Evolutionary conservation across 1,139 yeast species (phyloP).

Genomic region (Yamadazyma sp.): DNA sequence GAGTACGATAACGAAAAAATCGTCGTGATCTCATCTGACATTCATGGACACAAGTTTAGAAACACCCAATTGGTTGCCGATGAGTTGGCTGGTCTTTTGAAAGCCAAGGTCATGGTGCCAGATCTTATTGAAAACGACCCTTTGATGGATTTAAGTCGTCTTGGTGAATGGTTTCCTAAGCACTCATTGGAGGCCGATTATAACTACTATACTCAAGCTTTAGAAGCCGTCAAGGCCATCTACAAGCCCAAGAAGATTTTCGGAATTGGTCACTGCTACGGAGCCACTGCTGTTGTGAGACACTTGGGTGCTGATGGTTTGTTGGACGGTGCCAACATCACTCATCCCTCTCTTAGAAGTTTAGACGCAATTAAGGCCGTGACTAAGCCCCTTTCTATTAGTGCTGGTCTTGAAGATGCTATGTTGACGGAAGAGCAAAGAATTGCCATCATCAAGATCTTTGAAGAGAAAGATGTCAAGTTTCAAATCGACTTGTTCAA

Average conservation of each 20-base stretch:
- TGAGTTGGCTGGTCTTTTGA: constrained; percentile 51
- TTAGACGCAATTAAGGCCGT: constrained; percentile 61
- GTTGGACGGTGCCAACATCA: constrained; percentile 62
- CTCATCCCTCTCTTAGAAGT: constrained; percentile 73
- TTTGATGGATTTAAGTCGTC: constrained; percentile 24
- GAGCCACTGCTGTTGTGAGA: constrained; percentile 65
- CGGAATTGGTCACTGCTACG: constrained; percentile 78
- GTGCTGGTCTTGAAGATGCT: constrained; percentile 69
- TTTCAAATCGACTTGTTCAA: constrained; percentile 61
- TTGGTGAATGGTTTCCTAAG: constrained; percentile 47
- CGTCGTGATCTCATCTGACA: constrained; percentile 64
- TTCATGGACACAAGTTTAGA: constrained; percentile 57
- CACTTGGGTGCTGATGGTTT: constrained; percentile 47
- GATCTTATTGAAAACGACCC: constrained; percentile 66
- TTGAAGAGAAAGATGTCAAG: constrained; percentile 39
- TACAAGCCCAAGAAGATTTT: constrained; percentile 51
- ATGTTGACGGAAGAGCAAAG: constrained; percentile 63
- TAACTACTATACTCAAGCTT: constrained; percentile 37
- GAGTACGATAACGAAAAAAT: constrained; percentile 34
- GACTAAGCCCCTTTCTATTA: constrained; percentile 58
- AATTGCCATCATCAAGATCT: constrained; percentile 51
- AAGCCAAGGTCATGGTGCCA: constrained; percentile 54
- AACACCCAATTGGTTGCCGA: constrained; percentile 70
- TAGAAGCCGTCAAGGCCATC: constrained; percentile 41
- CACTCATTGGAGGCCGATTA: constrained; percentile 51